Percentiles rank a stretch among this genome's conserved stretches.
Evolutionary conservation across 129 eudicot species (phyloP).

Genomic region (Rutidosis leptorrhynchoides): DNA sequence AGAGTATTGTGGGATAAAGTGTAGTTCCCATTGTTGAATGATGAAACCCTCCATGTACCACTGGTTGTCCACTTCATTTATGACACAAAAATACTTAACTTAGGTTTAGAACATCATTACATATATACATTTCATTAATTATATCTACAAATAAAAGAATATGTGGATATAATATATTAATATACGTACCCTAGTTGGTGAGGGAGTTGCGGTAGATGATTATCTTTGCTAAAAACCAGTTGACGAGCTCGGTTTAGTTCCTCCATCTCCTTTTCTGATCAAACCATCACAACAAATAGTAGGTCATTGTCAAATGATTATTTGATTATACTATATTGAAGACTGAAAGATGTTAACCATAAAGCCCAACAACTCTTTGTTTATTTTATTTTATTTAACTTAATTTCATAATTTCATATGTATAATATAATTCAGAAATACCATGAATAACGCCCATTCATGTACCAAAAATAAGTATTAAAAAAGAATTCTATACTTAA

Average conservation of each 20-base stretch:
- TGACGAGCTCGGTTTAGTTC: slow-evolving; percentile 94
- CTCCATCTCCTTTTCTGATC: slow-evolving; percentile 98
- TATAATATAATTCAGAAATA: too few relatives aligned
- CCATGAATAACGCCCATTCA: too few relatives aligned
- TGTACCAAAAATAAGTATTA: too few relatives aligned
- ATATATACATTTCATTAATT: too few relatives aligned
- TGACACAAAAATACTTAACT: too few relatives aligned
- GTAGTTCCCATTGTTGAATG: slow-evolving; percentile 50
- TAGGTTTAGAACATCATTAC: neutral
- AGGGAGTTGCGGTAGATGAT: slow-evolving; percentile 37
- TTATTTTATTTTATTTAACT: too few relatives aligned
- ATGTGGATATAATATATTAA: neutral
- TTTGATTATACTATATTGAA: too few relatives aligned
- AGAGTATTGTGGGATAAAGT: slow-evolving; percentile 48
- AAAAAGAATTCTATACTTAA: too few relatives aligned
- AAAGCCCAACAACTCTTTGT: too few relatives aligned
- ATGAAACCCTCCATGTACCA: slow-evolving; percentile 64
- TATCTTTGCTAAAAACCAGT: slow-evolving; percentile 72
- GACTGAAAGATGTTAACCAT: too few relatives aligned
- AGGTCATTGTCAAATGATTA: neutral
- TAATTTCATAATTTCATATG: too few relatives aligned
- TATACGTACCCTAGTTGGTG: slow-evolving; percentile 67
- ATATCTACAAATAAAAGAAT: too few relatives aligned
- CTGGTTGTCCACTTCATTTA: slow-evolving; percentile 51
- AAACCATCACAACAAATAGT: slow-evolving; percentile 21